Conservation (phyloP, 2,329 filamentous ascomycete species). For the Pestalotiopsis fici region DNA sequence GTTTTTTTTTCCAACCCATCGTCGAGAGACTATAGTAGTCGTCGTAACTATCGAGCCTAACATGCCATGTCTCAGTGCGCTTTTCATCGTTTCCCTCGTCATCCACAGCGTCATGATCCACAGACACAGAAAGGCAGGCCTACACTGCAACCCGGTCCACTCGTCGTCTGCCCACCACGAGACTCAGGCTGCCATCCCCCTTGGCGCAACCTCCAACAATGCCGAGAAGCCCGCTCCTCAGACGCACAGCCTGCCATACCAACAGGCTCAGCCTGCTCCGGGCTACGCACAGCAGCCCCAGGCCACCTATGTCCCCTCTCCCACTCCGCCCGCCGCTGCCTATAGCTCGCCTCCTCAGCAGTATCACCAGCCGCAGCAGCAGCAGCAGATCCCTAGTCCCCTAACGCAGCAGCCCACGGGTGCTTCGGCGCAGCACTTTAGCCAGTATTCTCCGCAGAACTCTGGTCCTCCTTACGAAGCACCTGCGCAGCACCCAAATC, state of each 20-base stretch:
- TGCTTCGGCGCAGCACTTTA: conserved; percentile 12
- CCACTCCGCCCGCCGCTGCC: conserved; percentile 8
- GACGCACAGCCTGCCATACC: conserved; percentile 20
- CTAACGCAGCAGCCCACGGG: conserved; percentile 19
- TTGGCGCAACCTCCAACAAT: conserved; percentile 14
- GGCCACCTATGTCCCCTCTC: neutral
- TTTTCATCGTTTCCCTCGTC: conserved; percentile 41
- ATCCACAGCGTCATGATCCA: conserved; percentile 42
- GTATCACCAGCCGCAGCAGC: conserved; percentile 15
- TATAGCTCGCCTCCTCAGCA: conserved; percentile 12
- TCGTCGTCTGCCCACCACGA: conserved; percentile 19
- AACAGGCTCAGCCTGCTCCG: conserved; percentile 4
- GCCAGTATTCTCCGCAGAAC: conserved; percentile 14
- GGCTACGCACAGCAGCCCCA: conserved; percentile 2
- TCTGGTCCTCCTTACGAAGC: neutral
- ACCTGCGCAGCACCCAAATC: neutral
- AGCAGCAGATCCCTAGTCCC: conserved; percentile 16
- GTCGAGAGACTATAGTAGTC: neutral
- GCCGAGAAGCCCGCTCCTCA: conserved; percentile 29
- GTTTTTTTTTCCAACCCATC: neutral
- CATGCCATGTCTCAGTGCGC: conserved; percentile 32
- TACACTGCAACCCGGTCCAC: conserved; percentile 35
- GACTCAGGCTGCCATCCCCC: conserved; percentile 1
- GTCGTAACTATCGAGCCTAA: neutral
- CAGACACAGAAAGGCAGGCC: conserved; percentile 44